Base-by-base conservation (phyloP, 768 basidiomycete genomes). In the Phylloporus sp. region DNA sequence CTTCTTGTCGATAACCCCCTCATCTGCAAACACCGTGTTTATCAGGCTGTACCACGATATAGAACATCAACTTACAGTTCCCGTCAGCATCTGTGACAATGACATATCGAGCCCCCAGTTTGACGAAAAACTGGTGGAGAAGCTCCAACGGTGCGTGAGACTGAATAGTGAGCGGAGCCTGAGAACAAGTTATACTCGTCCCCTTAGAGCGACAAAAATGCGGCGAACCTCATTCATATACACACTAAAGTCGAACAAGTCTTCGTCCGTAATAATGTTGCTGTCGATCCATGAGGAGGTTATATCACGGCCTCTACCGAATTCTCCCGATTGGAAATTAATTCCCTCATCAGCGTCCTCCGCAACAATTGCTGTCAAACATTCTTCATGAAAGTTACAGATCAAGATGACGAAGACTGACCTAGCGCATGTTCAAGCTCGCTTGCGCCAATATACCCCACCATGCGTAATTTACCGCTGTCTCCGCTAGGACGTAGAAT, bases 1-100 rank as follows among this genome's bases (percentile, higher is more conserved):
- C 69, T 95, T 94, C 75, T 97, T 97, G 64, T 92, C 86, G 45
- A 99, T 87, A 9, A 94, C 75, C 8, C 96, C 96, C 58, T 87
- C 82, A 60, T 93, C 90, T 91, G 58, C 22, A 33, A 22, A 24
- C 23, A 14, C 18, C 38, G 24, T 40, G 11, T 4, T 40, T 1
- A 35, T 46, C 18, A 49, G 21, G 38, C 13, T 24, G 27, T 22
- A 48, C 4, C 14, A 17, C 48, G 28, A 20, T 27, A 39, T 21
- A 44, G 39, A 29, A 29, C n/a, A 42, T 26, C 62, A 10, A 42
- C 84, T 61, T 61, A 91, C 90, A 98, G 36, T 81, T 68, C 6
- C 94, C 94, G 42, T 90, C 81, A 2, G 77, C 69, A 61, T 96
- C 89, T 1, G 80, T 84, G 6, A 96, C 81, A 22, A 97, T 73